These are phyloP conservation scores for Piloderma croceum DNA, from an alignment of 768 basidiomycete species.

Conservation along the genomic window DNA sequence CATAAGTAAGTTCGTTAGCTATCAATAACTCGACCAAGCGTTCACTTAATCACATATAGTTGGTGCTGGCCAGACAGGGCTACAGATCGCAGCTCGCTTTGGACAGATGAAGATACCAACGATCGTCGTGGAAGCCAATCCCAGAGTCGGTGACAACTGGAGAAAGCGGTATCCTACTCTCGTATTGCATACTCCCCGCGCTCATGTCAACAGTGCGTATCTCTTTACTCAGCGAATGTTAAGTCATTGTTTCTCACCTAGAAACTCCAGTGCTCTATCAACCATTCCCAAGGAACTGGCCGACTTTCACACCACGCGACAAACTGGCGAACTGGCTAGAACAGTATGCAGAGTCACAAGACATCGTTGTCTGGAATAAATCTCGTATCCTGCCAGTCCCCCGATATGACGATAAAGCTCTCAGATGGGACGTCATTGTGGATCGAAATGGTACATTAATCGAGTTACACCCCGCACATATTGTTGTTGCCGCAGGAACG, in stretches of 20 bases:
- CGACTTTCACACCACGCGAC: constrained; percentile 34
- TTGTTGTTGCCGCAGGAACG: constrained; percentile 35
- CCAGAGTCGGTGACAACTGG: constrained; percentile 38
- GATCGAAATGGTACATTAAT: constrained; percentile 22
- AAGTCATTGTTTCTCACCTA: constrained; percentile 5
- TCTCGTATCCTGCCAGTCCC: constrained; percentile 28
- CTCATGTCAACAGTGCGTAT: constrained; percentile 11
- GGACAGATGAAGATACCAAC: constrained; percentile 34
- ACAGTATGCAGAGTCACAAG: constrained; percentile 34
- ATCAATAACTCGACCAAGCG: neutral
- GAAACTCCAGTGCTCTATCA: constrained; percentile 32
- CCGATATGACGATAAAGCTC: constrained; percentile 25
- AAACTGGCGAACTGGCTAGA: constrained; percentile 43
- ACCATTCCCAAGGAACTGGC: constrained; percentile 35
- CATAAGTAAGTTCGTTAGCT: constrained; percentile 26
- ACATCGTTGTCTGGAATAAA: constrained; percentile 39
- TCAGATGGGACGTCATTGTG: constrained; percentile 33
- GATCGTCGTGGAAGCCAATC: constrained; percentile 32
- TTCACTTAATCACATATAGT: constrained; percentile 24
- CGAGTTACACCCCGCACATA: constrained; percentile 32
- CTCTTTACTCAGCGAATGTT: constrained; percentile 15
- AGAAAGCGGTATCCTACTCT: constrained; percentile 38
- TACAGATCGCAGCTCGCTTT: constrained; percentile 39
- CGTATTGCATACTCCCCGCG: constrained; percentile 30
- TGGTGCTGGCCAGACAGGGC: constrained; percentile 40